Conservation (phyloP, 768 basidiomycete species). For the Lactarius pseudohatsudake region DNA sequence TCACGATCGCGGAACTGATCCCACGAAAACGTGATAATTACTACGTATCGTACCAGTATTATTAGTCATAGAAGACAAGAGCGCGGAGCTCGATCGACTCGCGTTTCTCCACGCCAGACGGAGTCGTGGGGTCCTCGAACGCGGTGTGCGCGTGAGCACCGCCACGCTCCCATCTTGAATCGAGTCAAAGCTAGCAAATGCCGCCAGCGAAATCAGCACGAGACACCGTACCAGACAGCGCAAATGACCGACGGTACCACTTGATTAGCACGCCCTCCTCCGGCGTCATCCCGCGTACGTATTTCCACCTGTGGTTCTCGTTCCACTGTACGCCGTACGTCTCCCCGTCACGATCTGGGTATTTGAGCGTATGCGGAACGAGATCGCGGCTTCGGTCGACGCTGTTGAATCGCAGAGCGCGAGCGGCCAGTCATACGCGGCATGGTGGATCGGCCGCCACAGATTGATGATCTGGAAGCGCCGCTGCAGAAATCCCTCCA, state of each 20-base stretch:
- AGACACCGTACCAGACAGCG: neutral
- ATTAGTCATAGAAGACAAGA: constrained; percentile 59
- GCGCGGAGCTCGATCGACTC: constrained; percentile 64
- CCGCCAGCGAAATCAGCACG: constrained; percentile 8
- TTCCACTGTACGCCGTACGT: constrained; percentile 42
- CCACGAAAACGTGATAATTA: neutral
- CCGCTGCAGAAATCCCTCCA: constrained; percentile 38
- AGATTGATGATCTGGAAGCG: constrained; percentile 56
- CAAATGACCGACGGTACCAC: constrained; percentile 37
- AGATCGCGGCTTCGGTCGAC: constrained; percentile 43
- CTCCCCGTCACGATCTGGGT: constrained; percentile 47
- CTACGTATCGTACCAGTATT: neutral
- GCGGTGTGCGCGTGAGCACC: constrained; percentile 59
- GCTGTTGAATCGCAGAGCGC: constrained; percentile 49
- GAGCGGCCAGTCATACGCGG: constrained; percentile 50
- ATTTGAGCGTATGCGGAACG: constrained; percentile 39
- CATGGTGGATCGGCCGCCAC: constrained; percentile 51
- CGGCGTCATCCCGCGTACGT: constrained; percentile 43
- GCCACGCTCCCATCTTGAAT: constrained; percentile 46
- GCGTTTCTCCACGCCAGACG: constrained; percentile 46
- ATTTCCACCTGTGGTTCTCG: constrained; percentile 46
- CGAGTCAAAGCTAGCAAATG: constrained; percentile 37
- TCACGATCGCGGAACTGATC: neutral
- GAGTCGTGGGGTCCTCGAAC: constrained; percentile 55
- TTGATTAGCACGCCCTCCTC: constrained; percentile 51